Evolutionary conservation across 306 rosid species (phyloP).

Genomic region (Medicago truncatula): MtrunA17r5.0-ANR NC_053045.1:14647001-14647500

Average conservation of each 20-base stretch:
- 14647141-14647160: conserved; percentile 35
- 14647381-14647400: not conserved
- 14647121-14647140: not conserved
- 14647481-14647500: conserved; percentile 1
- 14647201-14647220: not conserved
- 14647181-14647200: conserved; percentile 14
- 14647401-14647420: conserved; percentile 7
- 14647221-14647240: conserved; percentile 21
- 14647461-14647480: not conserved
- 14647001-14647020: conserved; percentile 55
- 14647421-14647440: not conserved
- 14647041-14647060: conserved; percentile 50
- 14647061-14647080: conserved; percentile 53
- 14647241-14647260: conserved; percentile 1
- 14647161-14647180: conserved; percentile 25
- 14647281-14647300: not conserved
- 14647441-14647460: not conserved
- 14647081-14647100: conserved; percentile 35
- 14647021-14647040: conserved; percentile 54
- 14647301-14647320: conserved; percentile 29
- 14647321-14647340: not conserved
- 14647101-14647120: conserved; percentile 32
- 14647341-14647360: not conserved
- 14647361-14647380: conserved; percentile 18
- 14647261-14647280: conserved; percentile 33